A percentile compares a stretch with the other conserved stretches of the same genome.
Conservation (phyloP, 768 basidiomycete genomes). For the Naganishia randhawae region DNA sequence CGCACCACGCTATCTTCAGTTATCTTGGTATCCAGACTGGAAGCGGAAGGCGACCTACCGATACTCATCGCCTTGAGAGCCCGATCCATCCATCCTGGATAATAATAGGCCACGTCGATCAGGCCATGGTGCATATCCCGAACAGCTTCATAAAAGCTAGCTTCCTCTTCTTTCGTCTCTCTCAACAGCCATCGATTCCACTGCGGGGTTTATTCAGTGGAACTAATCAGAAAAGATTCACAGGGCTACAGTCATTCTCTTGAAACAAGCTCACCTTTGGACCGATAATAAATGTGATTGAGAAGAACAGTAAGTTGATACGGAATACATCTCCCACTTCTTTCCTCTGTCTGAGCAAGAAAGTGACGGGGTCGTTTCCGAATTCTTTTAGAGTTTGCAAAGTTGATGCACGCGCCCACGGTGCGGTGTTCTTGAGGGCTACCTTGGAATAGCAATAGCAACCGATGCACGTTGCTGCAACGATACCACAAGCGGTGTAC, state of each 20-base stretch:
- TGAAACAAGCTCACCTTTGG: neutral
- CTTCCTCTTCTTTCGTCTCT: conserved; percentile 19
- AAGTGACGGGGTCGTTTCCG: conserved; percentile 1
- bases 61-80: neutral
- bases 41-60: neutral
- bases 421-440: neutral
- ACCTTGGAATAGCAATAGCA: neutral
- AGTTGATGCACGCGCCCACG: conserved; percentile 33
- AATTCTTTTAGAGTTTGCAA: neutral
- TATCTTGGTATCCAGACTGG: neutral
- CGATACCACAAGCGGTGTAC: neutral
- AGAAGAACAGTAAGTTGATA: conserved; percentile 1
- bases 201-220: neutral
- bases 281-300: neutral
- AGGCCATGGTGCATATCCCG: conserved; percentile 4
- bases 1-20: neutral
- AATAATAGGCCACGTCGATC: neutral
- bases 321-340: conserved; percentile 7
- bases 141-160: conserved; percentile 8
- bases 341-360: neutral
- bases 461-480: neutral
- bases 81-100: conserved; percentile 14
- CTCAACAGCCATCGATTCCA: conserved; percentile 23
- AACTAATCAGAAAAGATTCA: conserved; percentile 37
- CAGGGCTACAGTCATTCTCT: conserved; percentile 35